Evolutionary conservation across 1,139 yeast genomes (phyloP).

Genomic region (Candida sanyaensis): DNA sequence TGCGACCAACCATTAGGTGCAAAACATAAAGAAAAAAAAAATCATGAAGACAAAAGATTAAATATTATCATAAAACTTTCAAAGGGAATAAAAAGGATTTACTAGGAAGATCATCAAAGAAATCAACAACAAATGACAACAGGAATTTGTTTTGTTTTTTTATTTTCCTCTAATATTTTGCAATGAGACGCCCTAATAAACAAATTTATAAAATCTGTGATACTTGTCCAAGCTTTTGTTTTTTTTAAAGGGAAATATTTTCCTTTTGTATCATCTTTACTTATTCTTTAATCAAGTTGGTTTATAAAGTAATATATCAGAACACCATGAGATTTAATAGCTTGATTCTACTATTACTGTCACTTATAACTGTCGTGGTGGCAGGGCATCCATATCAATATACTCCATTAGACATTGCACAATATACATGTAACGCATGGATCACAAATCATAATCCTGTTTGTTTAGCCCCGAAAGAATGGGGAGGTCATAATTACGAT

Average conservation of each 20-base stretch:
- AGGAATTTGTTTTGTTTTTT: too few species aligned
- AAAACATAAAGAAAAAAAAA: neutral
- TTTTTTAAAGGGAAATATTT: too few species aligned
- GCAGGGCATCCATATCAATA: slow-evolving; percentile 1
- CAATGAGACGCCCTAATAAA: too few species aligned
- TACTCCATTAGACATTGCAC: slow-evolving; percentile 6
- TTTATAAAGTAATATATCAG: too few species aligned
- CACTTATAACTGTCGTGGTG: neutral
- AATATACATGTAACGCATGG: slow-evolving; percentile 10
- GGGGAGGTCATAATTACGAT: slow-evolving; percentile 8
- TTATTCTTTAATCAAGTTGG: too few species aligned
- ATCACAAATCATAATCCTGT: slow-evolving; percentile 6
- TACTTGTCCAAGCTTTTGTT: too few species aligned
- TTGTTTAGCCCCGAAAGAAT: slow-evolving; percentile 6
- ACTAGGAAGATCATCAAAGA: too few species aligned
- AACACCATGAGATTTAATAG: neutral
- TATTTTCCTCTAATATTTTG: too few species aligned
- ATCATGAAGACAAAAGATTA: neutral
- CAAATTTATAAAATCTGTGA: too few species aligned
- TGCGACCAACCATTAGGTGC: neutral
- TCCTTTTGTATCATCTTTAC: too few species aligned
- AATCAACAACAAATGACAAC: too few species aligned
- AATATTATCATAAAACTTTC: neutral
- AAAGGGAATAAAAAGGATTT: too few species aligned
- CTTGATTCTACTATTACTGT: neutral